Evolutionary conservation across 164 flowering plant species (phyloP).

Genomic region (Sedum album): DNA sequence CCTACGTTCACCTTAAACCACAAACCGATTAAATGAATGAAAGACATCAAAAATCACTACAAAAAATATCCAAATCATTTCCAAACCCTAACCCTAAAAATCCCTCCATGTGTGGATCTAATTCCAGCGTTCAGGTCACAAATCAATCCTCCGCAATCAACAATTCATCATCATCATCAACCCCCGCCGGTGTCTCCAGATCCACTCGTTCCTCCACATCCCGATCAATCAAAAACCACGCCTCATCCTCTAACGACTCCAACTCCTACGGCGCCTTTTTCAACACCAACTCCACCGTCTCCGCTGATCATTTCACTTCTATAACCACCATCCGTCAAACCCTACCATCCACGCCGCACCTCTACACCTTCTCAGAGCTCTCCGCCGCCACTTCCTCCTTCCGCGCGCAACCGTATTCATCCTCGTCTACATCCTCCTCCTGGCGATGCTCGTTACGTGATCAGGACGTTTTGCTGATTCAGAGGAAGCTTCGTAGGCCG

Average conservation of each 20-base stretch:
- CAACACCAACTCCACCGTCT: background rate
- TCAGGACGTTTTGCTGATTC: conserved; percentile 41
- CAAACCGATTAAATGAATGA: too few species aligned
- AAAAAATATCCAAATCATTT: too few species aligned
- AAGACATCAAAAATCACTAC: background rate
- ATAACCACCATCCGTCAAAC: conserved; percentile 22
- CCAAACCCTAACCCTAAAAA: background rate
- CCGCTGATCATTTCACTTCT: background rate
- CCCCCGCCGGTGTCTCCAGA: background rate
- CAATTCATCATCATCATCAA: background rate
- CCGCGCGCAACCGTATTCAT: conserved; percentile 29
- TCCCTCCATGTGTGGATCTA: background rate
- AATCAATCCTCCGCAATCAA: background rate
- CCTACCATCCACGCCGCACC: conserved; percentile 30
- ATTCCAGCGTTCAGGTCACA: background rate
- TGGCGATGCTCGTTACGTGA: conserved; percentile 63
- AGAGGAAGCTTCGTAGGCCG: conserved; percentile 44
- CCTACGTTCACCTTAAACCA: too few species aligned
- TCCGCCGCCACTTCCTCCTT: conserved; percentile 42
- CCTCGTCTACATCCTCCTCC: conserved; percentile 46
- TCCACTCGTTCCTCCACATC: background rate
- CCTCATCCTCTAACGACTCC: background rate
- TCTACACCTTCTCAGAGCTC: conserved; percentile 46
- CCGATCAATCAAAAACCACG: background rate
- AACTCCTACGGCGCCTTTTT: background rate